Conservation (phyloP, 345 rosid species). For the Pistacia vera region DNA sequence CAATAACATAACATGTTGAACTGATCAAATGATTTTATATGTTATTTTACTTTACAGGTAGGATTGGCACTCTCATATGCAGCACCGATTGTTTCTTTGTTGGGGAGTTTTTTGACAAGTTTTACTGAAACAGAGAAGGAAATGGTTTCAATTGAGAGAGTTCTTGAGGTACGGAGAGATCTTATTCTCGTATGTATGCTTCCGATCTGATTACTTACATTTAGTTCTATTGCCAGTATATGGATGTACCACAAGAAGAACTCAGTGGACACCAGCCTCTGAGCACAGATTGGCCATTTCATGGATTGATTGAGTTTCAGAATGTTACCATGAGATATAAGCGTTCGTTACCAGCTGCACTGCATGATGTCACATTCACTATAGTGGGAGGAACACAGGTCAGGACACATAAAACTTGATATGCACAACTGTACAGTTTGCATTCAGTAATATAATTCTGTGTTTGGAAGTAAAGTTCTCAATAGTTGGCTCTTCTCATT, state of each 20-base stretch:
- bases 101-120: slow-evolving; percentile 88
- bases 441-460: slow-evolving; percentile 9
- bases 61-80: slow-evolving; percentile 95
- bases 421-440: background rate
- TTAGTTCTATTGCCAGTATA: slow-evolving; percentile 50
- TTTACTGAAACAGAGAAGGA: slow-evolving; percentile 97
- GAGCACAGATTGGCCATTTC: slow-evolving; percentile 65
- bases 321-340: slow-evolving; percentile 80
- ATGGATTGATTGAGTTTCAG: slow-evolving; percentile 72
- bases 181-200: background rate
- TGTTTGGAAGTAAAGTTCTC: background rate
- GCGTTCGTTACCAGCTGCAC: slow-evolving; percentile 73
- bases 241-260: slow-evolving; percentile 90
- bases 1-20: background rate
- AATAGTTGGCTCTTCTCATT: background rate
- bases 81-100: slow-evolving; percentile 78
- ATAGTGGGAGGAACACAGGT: slow-evolving; percentile 78
- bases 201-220: slow-evolving; percentile 16
- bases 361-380: slow-evolving; percentile 54
- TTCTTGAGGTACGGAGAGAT: slow-evolving; percentile 60
- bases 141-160: slow-evolving; percentile 92
- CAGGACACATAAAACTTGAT: slow-evolving; percentile 10
- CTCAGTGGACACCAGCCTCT: slow-evolving; percentile 48
- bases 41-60: slow-evolving; percentile 47
- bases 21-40: background rate